Evolutionary conservation across 805 yeast species (phyloP).

Genomic region (Blastobotrys terrestris): DNA sequence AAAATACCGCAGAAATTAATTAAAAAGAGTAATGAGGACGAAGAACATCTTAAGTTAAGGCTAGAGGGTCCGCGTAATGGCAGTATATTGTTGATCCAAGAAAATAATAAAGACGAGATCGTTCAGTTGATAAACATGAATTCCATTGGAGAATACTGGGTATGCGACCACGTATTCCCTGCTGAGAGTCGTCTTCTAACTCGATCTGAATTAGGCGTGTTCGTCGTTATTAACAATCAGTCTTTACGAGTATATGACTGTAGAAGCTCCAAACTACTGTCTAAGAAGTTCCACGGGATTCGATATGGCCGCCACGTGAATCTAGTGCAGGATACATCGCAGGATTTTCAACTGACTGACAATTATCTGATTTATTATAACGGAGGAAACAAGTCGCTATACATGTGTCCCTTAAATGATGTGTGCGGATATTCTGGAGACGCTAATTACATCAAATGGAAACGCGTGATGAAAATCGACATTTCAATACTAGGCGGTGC

Average conservation of each 20-base stretch:
- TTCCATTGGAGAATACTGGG: neutral
- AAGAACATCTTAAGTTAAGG: neutral
- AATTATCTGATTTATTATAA: neutral
- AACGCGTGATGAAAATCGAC: neutral
- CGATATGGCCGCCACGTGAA: neutral
- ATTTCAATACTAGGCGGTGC: neutral
- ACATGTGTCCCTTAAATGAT: neutral
- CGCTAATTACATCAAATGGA: neutral
- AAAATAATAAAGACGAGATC: neutral
- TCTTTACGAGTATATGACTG: neutral
- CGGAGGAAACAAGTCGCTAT: neutral
- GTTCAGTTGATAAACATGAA: neutral
- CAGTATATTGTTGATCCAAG: neutral
- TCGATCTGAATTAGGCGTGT: neutral
- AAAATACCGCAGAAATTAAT: neutral
- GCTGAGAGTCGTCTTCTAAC: neutral
- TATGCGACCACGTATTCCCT: neutral
- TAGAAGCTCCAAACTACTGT: neutral
- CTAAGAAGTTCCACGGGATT: neutral
- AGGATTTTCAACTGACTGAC: neutral
- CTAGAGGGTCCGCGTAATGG: neutral
- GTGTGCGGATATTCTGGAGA: neutral
- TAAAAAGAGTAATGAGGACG: neutral
- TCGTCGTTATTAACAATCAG: neutral
- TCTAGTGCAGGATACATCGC: neutral